Percentiles rank a stretch among this genome's conserved stretches.
Evolutionary conservation across 2,329 filamentous ascomycete species (phyloP).

Genomic region (Sporothrix globosa): DNA sequence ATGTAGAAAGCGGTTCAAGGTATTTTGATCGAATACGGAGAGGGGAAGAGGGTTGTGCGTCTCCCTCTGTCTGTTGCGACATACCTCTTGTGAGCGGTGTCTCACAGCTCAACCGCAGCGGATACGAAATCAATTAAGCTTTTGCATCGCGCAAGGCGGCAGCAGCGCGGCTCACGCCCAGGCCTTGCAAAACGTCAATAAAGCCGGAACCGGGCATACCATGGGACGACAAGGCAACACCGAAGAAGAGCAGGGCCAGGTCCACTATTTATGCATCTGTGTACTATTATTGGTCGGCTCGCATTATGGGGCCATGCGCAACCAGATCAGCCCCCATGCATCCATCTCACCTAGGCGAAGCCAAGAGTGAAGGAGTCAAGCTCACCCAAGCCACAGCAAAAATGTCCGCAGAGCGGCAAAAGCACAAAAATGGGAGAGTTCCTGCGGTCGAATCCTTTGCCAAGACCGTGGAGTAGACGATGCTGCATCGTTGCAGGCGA

Average conservation of each 20-base stretch:
- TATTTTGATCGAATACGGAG: too few relatives aligned
- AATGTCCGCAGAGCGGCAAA: background rate
- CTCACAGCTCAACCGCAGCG: too few relatives aligned
- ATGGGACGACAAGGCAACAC: background rate
- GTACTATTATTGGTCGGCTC: constrained; percentile 24
- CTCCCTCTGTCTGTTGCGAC: too few relatives aligned
- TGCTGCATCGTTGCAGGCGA: too few relatives aligned
- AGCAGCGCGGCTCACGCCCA: background rate
- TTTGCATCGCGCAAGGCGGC: background rate
- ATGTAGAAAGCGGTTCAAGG: too few relatives aligned
- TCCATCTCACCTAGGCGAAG: background rate
- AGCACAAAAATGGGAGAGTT: too few relatives aligned
- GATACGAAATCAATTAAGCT: background rate
- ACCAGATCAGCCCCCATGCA: background rate
- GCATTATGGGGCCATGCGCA: constrained; percentile 1
- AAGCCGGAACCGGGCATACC: background rate
- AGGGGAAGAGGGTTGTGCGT: too few relatives aligned
- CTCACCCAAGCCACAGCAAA: background rate
- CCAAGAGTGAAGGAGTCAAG: background rate
- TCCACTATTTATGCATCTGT: background rate
- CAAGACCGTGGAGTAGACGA: too few relatives aligned
- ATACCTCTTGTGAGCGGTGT: too few relatives aligned
- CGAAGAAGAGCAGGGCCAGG: too few relatives aligned
- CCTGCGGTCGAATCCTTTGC: too few relatives aligned
- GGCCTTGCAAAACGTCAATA: background rate